Conservation (phyloP, 139 green algal genomes). For the Eudorina sp. region DNA sequence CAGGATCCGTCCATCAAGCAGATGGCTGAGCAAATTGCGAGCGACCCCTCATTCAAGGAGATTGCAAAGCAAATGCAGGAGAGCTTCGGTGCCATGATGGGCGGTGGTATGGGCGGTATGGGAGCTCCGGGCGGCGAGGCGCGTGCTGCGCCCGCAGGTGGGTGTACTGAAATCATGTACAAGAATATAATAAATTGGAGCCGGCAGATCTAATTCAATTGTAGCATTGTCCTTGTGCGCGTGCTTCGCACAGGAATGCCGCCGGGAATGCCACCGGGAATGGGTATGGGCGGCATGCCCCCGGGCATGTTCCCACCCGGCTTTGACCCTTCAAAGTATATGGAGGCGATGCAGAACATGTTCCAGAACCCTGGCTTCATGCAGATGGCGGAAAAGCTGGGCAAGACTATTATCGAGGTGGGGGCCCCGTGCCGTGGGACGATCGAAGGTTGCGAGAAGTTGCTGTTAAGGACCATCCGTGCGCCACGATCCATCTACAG, state of each 20-base stretch:
- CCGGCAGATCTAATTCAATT: background rate
- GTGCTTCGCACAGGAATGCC: background rate
- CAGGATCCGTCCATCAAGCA: slow-evolving; percentile 84
- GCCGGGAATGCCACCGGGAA: slow-evolving; percentile 13
- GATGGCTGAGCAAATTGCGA: slow-evolving; percentile 89
- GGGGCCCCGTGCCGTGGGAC: background rate
- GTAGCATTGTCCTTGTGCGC: too few species aligned
- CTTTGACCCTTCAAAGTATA: slow-evolving; percentile 82
- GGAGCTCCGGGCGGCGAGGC: slow-evolving; percentile 21
- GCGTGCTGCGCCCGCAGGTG: slow-evolving; percentile 40
- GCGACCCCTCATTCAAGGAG: slow-evolving; percentile 78
- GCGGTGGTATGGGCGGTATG: background rate
- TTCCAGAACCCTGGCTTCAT: slow-evolving; percentile 87
- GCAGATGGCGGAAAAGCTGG: slow-evolving; percentile 89
- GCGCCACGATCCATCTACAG: too few species aligned
- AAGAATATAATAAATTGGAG: background rate
- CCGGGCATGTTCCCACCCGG: slow-evolving; percentile 45
- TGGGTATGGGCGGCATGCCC: background rate
- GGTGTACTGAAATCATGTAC: background rate
- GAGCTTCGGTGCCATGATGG: slow-evolving; percentile 67
- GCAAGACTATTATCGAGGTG: slow-evolving; percentile 87
- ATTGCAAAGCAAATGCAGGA: slow-evolving; percentile 79
- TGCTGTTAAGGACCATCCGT: too few species aligned
- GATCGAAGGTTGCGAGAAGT: background rate
- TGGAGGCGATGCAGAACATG: slow-evolving; percentile 85